Conservation (phyloP, 805 yeast genomes). For the Saturnispora serradocipensis region DNA sequence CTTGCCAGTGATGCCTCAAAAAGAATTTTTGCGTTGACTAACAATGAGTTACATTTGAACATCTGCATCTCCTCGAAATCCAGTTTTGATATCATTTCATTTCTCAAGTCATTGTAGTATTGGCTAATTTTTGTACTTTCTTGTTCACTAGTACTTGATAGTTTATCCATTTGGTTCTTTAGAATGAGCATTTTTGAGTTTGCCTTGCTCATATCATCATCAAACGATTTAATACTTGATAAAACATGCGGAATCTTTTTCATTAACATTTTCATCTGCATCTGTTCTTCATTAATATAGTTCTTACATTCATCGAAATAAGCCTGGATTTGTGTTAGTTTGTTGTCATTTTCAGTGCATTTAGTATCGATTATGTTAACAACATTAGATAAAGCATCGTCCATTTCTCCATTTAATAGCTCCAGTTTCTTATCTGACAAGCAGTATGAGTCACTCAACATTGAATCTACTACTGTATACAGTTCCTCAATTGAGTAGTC, state of each 20-base stretch:
- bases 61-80: constrained; percentile 16
- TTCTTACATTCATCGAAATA: background rate
- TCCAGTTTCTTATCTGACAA: background rate
- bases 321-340: background rate
- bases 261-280: constrained; percentile 1
- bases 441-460: constrained; percentile 7
- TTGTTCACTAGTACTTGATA: background rate
- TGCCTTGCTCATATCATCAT: background rate
- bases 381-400: constrained; percentile 3
- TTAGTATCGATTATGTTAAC: background rate
- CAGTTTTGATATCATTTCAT: background rate
- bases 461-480: constrained; percentile 12
- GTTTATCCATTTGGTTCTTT: background rate
- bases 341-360: background rate
- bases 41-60: constrained; percentile 21
- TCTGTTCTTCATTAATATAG: constrained; percentile 5
- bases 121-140: background rate
- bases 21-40: constrained; percentile 20
- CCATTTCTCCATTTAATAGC: constrained; percentile 5
- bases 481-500: constrained; percentile 1
- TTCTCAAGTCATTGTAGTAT: background rate
- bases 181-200: background rate
- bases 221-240: background rate
- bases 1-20: constrained; percentile 23
- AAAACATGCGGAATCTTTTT: background rate